Evolutionary conservation across 2,329 filamentous ascomycete genomes (phyloP).

Genomic region (Hortaea sp.): DNA sequence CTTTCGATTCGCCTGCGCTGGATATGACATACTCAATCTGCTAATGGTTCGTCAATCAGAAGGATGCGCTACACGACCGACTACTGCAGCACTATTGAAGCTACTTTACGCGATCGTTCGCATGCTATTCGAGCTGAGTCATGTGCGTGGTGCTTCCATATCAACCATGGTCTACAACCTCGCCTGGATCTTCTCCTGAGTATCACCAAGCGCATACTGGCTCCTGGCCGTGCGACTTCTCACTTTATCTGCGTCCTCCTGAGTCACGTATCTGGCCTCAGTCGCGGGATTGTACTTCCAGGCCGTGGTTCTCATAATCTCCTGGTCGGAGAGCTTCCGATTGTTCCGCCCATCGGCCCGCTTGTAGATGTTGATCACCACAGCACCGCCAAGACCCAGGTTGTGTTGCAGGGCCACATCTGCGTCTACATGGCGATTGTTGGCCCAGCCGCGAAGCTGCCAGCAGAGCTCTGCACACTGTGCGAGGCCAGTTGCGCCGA

Average conservation of each 20-base stretch:
- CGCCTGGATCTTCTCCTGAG: slow-evolving; percentile 58
- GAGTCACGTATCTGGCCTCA: slow-evolving; percentile 77
- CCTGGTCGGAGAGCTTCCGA: slow-evolving; percentile 47
- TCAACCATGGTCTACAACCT: slow-evolving; percentile 41
- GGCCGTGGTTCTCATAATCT: slow-evolving; percentile 55
- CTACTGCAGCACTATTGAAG: too few relatives aligned
- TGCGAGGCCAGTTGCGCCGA: slow-evolving; percentile 81
- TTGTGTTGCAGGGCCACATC: slow-evolving; percentile 80
- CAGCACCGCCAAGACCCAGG: slow-evolving; percentile 79
- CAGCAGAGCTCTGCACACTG: slow-evolving; percentile 90
- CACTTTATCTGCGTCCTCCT: slow-evolving; percentile 57
- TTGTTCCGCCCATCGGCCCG: slow-evolving; percentile 66
- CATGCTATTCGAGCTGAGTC: too few relatives aligned
- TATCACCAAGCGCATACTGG: slow-evolving; percentile 72
- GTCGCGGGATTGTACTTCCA: slow-evolving; percentile 92
- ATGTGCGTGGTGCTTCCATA: too few relatives aligned
- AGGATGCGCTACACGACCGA: too few relatives aligned
- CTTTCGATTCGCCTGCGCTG: too few relatives aligned
- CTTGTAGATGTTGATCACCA: slow-evolving; percentile 80
- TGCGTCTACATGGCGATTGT: slow-evolving; percentile 63
- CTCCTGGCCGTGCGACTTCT: slow-evolving; percentile 57
- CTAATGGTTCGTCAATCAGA: too few relatives aligned
- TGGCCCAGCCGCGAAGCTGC: slow-evolving; percentile 88
- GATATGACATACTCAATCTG: too few relatives aligned
- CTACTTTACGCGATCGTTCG: too few relatives aligned